A percentile compares a stretch with the other conserved stretches of the same genome.
phyloP scores from a whole-genome alignment of 768 basidiomycete genomes.

The Glaciozyma antarctica region DNA sequence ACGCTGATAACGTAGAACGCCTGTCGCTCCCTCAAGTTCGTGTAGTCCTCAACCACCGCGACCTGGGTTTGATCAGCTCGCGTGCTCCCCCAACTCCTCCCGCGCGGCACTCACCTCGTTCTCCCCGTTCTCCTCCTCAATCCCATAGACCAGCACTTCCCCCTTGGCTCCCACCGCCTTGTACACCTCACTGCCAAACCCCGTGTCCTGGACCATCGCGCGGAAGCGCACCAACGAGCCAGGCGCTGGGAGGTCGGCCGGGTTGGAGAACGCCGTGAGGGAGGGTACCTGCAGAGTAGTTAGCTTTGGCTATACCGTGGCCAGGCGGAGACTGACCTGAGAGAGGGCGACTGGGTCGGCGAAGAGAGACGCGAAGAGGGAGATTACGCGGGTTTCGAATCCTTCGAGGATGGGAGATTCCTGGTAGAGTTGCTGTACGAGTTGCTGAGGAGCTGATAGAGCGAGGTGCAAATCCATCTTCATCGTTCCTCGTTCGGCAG shows the following conservation, averaged over 20 bases:
- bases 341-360: too few species aligned
- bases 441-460: too few species aligned
- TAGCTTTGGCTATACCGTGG: too few species aligned
- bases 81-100: neutral
- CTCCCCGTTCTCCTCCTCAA: slow-evolving; percentile 13
- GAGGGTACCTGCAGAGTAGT: slow-evolving; percentile 5
- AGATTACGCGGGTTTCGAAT: too few species aligned
- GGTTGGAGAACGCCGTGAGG: slow-evolving; percentile 4
- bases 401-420: too few species aligned
- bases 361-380: too few species aligned
- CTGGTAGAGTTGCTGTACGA: too few species aligned
- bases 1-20: slow-evolving; percentile 34
- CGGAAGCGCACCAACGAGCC: slow-evolving; percentile 34
- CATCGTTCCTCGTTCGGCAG: too few species aligned
- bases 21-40: slow-evolving; percentile 33
- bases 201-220: slow-evolving; percentile 38
- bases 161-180: slow-evolving; percentile 3
- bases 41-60: slow-evolving; percentile 33
- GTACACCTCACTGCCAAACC: slow-evolving; percentile 35
- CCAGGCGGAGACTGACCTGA: too few species aligned
- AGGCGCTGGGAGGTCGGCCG: neutral
- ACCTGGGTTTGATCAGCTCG: neutral
- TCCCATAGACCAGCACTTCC: slow-evolving; percentile 13
- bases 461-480: too few species aligned
- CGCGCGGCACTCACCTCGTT: slow-evolving; percentile 3